Conservation (phyloP, 169 alveolate genomes). For the Cryptosporidium sp. region DNA sequence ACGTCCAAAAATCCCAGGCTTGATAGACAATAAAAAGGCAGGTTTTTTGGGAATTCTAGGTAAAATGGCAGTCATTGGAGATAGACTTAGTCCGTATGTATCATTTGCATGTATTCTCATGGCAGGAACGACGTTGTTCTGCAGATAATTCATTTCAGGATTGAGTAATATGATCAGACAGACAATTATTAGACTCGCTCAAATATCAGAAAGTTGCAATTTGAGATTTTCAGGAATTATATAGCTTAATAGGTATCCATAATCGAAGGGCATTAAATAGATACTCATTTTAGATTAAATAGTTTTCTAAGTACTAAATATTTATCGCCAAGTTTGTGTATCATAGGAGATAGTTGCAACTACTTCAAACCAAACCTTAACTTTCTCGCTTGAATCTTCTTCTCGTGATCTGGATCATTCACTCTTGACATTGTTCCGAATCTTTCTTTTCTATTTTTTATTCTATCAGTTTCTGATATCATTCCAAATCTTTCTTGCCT, state of each 20-base stretch:
- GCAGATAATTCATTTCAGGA: slow-evolving; percentile 81
- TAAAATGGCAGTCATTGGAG: slow-evolving; percentile 95
- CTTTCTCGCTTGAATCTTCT: slow-evolving; percentile 65
- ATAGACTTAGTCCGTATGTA: slow-evolving; percentile 94
- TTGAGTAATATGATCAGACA: neutral
- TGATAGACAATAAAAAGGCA: slow-evolving; percentile 86
- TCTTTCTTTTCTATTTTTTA: slow-evolving; percentile 45
- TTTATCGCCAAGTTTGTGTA: neutral
- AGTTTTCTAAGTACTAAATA: slow-evolving; percentile 5
- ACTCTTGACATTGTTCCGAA: slow-evolving; percentile 30
- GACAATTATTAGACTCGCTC: neutral
- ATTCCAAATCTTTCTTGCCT: slow-evolving; percentile 56
- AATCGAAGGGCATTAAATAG: neutral
- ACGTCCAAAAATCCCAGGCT: slow-evolving; percentile 89
- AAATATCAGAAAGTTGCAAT: neutral
- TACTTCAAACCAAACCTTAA: slow-evolving; percentile 56
- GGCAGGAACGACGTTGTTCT: slow-evolving; percentile 89
- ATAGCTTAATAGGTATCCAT: neutral
- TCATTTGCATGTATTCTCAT: slow-evolving; percentile 88
- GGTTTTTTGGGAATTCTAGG: slow-evolving; percentile 95
- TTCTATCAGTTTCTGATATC: slow-evolving; percentile 43
- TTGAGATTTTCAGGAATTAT: neutral
- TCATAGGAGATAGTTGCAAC: neutral
- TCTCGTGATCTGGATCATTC: slow-evolving; percentile 44
- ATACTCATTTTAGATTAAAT: neutral